Evolutionary conservation across 1,139 yeast genomes (phyloP).

Genomic region (Starmera stellimalicola): DNA sequence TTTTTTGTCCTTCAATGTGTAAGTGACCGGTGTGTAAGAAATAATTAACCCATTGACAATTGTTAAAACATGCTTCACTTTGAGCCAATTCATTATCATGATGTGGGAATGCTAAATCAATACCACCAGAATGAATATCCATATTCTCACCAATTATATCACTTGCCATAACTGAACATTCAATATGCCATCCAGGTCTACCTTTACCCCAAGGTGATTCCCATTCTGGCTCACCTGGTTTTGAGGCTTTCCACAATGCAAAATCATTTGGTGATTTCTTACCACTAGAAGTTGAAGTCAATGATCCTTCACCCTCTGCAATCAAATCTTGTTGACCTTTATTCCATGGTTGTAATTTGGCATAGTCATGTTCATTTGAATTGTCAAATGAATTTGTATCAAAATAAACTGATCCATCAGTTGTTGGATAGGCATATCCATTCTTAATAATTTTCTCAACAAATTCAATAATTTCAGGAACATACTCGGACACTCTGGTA

Average conservation of each 20-base stretch:
- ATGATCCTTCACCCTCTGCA: conserved; percentile 93
- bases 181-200: conserved; percentile 99
- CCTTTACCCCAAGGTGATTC: conserved; percentile 94
- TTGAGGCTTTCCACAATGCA: conserved; percentile 94
- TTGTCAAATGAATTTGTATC: conserved; percentile 78
- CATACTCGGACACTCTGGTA: conserved; percentile 94
- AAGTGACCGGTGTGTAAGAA: conserved; percentile 95
- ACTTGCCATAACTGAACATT: conserved; percentile 97
- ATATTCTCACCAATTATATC: conserved; percentile 74
- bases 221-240: conserved; percentile 98
- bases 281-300: conserved; percentile 41
- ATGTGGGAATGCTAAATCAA: conserved; percentile 98
- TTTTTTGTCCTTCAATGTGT: conserved; percentile 96
- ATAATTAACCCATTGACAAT: conserved; percentile 93
- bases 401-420: conserved; percentile 90
- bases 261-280: conserved; percentile 79
- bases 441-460: conserved; percentile 65
- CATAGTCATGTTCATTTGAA: conserved; percentile 67
- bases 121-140: conserved; percentile 96
- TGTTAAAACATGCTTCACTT: conserved; percentile 85
- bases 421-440: conserved; percentile 78
- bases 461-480: conserved; percentile 81
- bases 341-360: conserved; percentile 98
- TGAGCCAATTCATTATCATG: conserved; percentile 98
- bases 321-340: conserved; percentile 80